These are phyloP conservation scores for Silene coronaria DNA, from an alignment of 179 eudicot species.

Conservation along the genomic window DNA sequence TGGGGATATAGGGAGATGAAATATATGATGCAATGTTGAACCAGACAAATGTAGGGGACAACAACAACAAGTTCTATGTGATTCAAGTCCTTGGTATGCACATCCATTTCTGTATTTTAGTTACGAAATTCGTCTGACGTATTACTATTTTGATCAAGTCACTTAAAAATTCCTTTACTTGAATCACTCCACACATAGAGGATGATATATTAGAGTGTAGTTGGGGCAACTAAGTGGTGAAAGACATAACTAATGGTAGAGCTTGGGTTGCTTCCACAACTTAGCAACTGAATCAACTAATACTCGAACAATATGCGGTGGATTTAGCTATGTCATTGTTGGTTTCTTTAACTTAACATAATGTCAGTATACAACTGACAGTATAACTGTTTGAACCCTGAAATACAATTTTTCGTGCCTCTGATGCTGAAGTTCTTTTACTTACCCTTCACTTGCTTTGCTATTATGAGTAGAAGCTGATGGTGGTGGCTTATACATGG, in stretches of 20 bases:
- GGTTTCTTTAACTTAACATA: neutral
- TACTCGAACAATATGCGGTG: neutral
- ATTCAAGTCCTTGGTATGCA: slow-evolving; percentile 75
- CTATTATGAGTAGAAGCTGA: slow-evolving; percentile 67
- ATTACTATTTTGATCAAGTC: slow-evolving; percentile 4
- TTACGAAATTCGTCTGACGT: neutral
- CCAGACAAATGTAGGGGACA: slow-evolving; percentile 91
- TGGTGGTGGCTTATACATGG: slow-evolving; percentile 65
- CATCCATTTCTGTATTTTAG: neutral
- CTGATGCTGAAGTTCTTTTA: neutral
- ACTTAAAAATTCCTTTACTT: neutral
- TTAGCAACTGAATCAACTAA: neutral
- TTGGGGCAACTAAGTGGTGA: neutral
- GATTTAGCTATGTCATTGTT: neutral
- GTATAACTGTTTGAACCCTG: neutral
- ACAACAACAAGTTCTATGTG: slow-evolving; percentile 90
- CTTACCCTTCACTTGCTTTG: slow-evolving; percentile 12
- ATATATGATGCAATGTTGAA: slow-evolving; percentile 96
- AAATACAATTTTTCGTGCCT: neutral
- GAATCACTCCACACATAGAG: neutral
- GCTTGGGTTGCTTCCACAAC: neutral
- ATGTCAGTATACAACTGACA: neutral
- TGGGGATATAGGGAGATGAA: slow-evolving; percentile 55
- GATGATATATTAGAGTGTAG: neutral
- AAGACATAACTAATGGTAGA: neutral